These are phyloP conservation scores for Coemansia sp. DNA, from an alignment of 192 early-diverging fungal species.

Conservation along the genomic window DNA sequence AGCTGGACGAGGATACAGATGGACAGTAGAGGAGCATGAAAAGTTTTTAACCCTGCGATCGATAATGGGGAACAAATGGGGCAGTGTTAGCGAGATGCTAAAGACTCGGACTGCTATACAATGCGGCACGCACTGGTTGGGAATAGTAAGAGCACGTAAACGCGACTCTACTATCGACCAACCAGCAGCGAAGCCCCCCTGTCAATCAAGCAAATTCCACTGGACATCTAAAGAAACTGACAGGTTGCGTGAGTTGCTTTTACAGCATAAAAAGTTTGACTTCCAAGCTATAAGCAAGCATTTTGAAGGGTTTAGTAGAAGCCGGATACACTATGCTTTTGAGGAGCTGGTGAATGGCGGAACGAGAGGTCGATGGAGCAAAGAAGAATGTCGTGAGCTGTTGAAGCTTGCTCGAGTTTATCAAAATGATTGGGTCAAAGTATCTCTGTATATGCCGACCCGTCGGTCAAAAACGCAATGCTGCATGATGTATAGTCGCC, in stretches of 20 bases:
- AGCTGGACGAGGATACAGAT: too few species aligned
- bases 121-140: too few species aligned
- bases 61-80: too few species aligned
- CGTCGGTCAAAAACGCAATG: conserved; percentile 18
- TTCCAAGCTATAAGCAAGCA: background rate
- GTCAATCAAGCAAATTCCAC: too few species aligned
- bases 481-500: background rate
- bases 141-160: too few species aligned
- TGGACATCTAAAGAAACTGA: conserved; percentile 1
- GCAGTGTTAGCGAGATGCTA: too few species aligned
- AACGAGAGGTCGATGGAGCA: conserved; percentile 13
- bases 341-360: background rate
- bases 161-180: too few species aligned
- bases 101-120: too few species aligned
- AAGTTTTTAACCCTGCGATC: too few species aligned
- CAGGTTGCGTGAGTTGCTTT: conserved; percentile 11
- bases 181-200: too few species aligned
- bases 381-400: conserved; percentile 13
- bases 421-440: conserved; percentile 15
- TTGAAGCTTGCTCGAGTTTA: conserved; percentile 11
- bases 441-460: conserved; percentile 23
- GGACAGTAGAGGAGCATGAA: too few species aligned
- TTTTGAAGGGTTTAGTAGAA: conserved; percentile 6
- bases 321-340: conserved; percentile 6
- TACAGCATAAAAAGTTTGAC: conserved; percentile 5